Evolutionary conservation across 371 early-diverging fungal species (phyloP), one percentile per base, ranked within the genome.

Genomic region (Mucor velutinosus): DNA sequence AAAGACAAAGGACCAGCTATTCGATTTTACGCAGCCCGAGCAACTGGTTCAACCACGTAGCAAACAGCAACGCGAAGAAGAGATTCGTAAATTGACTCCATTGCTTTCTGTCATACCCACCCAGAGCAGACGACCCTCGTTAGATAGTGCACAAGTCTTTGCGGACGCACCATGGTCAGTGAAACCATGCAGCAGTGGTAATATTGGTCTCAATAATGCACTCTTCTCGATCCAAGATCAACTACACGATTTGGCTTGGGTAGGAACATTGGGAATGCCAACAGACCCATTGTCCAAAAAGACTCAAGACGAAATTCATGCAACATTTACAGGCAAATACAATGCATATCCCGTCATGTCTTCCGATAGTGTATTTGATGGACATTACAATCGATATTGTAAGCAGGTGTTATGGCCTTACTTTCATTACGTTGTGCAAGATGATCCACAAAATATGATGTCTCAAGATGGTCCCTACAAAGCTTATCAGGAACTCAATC

Each of bases 381-480:
- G 90, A 21, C 96, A 92, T 84, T 95, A 94, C 81, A 94, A 94
- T 75, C 94, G 90, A 72, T 98, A 90, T 77, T 97, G 95, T 89
- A 99, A 96, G 86, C 95, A 93, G 81, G 84, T 90, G 15, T 80
- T 99, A 17, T 99, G 99, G 99, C 99, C 99, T 15, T 84, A 97
- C 66, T 89, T 99, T 56, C 99, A 99, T 79, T 97, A 97, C 78
- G 90, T 97, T 62, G 79, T 94, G 33, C 94, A 95, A 82, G 93
- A 96, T 49, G 79, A 86, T 64, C 67, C 82, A 21, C 75, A 84
- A 21, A 81, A 75, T 67, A 86, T 86, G 72, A 74, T 82, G 32
- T 81, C 80, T 37, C 90, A 90, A 37, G 81, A 85, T 33, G 86
- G 90, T 23, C 76, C 85, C 60, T 99, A 95, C 92, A 81, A 85